Conservation (phyloP, 139 green algal genomes). For the Coccomyxa sp. region DNA sequence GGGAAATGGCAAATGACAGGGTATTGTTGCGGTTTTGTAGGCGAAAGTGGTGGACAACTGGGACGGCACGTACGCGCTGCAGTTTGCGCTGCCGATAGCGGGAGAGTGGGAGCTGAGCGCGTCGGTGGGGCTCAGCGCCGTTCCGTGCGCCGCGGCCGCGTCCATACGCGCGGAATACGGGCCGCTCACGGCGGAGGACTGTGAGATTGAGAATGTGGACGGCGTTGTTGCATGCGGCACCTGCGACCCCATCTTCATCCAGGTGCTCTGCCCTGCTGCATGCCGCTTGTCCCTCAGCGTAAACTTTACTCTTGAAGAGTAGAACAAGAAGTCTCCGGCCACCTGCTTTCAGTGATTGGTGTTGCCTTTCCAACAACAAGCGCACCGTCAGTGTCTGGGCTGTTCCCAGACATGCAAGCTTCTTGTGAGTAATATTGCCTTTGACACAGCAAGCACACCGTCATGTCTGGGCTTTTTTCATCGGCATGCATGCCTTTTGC, state of each 20-base stretch:
- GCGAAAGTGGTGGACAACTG: constrained; percentile 18
- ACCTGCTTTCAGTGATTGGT: too few relatives aligned
- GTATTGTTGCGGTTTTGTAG: neutral
- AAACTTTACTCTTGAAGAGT: too few relatives aligned
- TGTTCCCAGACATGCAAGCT: too few relatives aligned
- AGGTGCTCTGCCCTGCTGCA: neutral
- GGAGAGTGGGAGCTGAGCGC: constrained; percentile 9
- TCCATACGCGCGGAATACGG: constrained; percentile 3
- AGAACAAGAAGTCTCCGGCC: too few relatives aligned
- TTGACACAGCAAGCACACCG: too few relatives aligned
- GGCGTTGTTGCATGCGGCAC: neutral
- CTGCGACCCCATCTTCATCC: constrained; percentile 2
- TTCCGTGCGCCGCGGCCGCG: neutral
- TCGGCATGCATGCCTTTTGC: too few relatives aligned
- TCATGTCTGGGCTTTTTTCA: too few relatives aligned
- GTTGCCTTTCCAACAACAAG: too few relatives aligned
- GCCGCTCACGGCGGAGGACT: constrained; percentile 3
- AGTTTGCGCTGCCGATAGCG: constrained; percentile 3
- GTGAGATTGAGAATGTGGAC: neutral
- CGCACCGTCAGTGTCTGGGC: too few relatives aligned
- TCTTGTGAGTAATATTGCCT: too few relatives aligned
- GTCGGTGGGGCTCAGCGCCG: neutral
- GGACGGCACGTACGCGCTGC: constrained; percentile 22
- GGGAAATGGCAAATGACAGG: too few relatives aligned
- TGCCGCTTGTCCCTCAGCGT: too few relatives aligned